Evolutionary conservation across 2,329 filamentous ascomycete genomes (phyloP), one percentile per base, ranked within the genome.

Genomic region (Elsinoe perseae): DNA sequence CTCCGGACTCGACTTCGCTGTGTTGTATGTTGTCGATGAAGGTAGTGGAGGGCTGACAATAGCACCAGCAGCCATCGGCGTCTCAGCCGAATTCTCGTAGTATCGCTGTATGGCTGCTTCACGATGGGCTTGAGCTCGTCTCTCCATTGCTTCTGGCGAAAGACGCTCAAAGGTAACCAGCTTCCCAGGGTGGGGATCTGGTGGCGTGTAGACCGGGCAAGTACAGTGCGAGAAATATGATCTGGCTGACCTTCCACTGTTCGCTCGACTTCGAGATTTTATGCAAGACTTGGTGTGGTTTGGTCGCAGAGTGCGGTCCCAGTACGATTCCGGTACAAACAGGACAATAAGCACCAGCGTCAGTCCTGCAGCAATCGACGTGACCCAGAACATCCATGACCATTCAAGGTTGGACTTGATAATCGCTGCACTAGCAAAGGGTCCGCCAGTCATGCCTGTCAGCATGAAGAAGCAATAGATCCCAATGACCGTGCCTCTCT

Each of bases 371-470:
- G 40, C 40, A 7, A 44, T 28, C 18, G 40, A 36, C 10, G 30
- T 42, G n/a, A 57, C 16, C 48, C 48, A 52, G 32, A 56, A 56
- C 10, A 46, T 36, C 65, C 65, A 70, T 50, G 89, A 83, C 92
- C 92, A 96, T 4, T 81, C 80, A 36, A 90, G 71, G 10, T 16
- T 28, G 1, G 78, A 75, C 60, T 89, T 76, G 42, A 96, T 95
- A 58, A 96, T 83, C 20, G 77, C 88, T 7, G 91, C 91, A 68
- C 88, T 95, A 21, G 95, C 84, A 21, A 96, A 74, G 0, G 92
- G 92, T 3, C 95, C 79, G 60, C 97, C 68, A 63, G 96, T 97
- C 76, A 96, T 96, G 25, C 68, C 67, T 4, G 36, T 42, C 14
- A 56, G 27, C 14, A 56, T 16, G 25, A 56, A 48, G 28, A 44